Conservation (phyloP, 345 rosid species). For the Populus euphratica region DNA sequence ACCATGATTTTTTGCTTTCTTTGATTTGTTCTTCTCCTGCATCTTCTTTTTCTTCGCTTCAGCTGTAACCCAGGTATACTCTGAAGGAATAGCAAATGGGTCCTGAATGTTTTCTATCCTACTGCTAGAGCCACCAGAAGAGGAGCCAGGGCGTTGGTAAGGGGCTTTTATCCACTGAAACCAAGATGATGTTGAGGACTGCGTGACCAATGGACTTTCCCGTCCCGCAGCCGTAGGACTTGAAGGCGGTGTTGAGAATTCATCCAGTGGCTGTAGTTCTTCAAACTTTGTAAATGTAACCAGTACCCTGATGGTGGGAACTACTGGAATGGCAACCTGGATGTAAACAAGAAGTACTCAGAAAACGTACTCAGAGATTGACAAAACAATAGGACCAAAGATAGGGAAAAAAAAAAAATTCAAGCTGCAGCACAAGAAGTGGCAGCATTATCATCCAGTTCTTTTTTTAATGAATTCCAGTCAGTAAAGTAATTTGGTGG, state of each 20-base stretch:
- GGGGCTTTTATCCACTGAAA: constrained; percentile 91
- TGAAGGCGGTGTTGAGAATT: constrained; percentile 87
- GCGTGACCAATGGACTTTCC: constrained; percentile 59
- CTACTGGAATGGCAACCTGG: constrained; percentile 96
- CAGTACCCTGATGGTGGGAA: constrained; percentile 85
- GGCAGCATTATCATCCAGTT: neutral
- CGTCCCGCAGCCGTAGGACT: constrained; percentile 59
- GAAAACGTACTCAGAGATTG: neutral
- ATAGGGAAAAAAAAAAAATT: neutral
- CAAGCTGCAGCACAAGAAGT: neutral
- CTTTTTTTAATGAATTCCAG: too few species aligned
- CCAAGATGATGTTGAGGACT: constrained; percentile 66
- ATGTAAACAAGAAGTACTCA: neutral
- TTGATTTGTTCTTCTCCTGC: constrained; percentile 79
- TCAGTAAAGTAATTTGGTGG: too few species aligned
- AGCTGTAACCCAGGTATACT: constrained; percentile 72
- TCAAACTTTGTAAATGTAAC: constrained; percentile 91
- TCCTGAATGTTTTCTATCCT: constrained; percentile 61
- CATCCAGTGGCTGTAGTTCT: constrained; percentile 75
- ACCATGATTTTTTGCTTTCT: constrained; percentile 54
- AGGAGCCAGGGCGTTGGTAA: constrained; percentile 50
- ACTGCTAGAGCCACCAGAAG: constrained; percentile 43
- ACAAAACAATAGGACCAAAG: neutral
- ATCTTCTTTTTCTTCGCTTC: constrained; percentile 89
- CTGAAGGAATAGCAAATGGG: constrained; percentile 71